Conservation (phyloP, 306 rosid species). For the Citrullus colocynthis region DNA sequence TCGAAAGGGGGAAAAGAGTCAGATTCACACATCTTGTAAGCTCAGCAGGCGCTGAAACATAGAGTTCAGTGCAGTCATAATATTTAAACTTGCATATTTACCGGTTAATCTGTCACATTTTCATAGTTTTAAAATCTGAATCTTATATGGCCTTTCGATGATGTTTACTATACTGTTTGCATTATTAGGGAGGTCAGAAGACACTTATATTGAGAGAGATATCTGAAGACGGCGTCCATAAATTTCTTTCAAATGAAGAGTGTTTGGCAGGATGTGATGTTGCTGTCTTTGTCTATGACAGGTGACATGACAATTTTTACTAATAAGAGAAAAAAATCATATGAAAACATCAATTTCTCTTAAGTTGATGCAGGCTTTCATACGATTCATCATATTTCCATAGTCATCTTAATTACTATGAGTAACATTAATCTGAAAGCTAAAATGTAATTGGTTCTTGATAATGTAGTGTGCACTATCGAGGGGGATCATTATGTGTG, state of each 20-base stretch:
- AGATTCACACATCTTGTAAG: neutral
- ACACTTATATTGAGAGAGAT: conserved; percentile 83
- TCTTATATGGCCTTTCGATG: conserved; percentile 13
- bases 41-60: neutral
- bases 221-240: conserved; percentile 52
- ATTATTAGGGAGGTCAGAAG: conserved; percentile 49
- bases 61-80: neutral
- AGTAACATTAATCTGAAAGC: neutral
- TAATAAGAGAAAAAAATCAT: too few relatives aligned
- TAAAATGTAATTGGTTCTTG: neutral
- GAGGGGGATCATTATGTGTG: neutral
- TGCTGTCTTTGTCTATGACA: conserved; percentile 79
- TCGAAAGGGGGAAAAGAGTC: neutral
- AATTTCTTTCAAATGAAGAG: conserved; percentile 38
- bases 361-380: too few relatives aligned
- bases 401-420: too few relatives aligned
- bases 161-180: conserved; percentile 14
- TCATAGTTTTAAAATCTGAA: neutral
- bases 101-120: neutral
- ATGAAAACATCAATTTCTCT: too few relatives aligned
- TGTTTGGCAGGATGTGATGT: conserved; percentile 82
- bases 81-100: neutral
- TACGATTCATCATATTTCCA: too few relatives aligned
- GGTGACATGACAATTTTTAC: conserved; percentile 25
- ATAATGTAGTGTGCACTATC: neutral